phyloP scores from a whole-genome alignment of 768 basidiomycete species.

The Pleurotus tuber-regium region DNA sequence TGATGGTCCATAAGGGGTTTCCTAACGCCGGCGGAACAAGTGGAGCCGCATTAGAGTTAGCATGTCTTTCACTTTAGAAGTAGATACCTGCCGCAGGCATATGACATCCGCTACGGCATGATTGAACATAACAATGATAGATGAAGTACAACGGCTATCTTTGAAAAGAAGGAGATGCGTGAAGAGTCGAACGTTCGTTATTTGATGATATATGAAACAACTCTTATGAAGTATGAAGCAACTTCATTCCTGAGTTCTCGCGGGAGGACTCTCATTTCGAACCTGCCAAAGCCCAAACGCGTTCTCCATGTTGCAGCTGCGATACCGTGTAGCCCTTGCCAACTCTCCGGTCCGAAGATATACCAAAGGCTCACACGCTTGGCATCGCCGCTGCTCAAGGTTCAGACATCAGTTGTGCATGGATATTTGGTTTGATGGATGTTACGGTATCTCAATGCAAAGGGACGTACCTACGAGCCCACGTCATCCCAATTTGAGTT shows the following conservation, averaged over 20 bases:
- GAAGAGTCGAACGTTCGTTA: no score
- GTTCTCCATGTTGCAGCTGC: not conserved
- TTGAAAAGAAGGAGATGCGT: no score
- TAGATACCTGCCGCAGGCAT: not conserved
- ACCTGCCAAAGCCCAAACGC: no score
- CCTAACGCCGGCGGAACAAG: not conserved
- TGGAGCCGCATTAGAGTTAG: not conserved
- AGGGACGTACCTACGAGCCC: no score
- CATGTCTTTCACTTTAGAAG: not conserved
- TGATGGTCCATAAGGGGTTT: not conserved
- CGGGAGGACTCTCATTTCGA: no score
- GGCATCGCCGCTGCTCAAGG: not conserved
- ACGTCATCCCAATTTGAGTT: slow-evolving; percentile 10
- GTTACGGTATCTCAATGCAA: no score
- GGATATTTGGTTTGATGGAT: not conserved
- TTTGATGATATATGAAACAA: no score
- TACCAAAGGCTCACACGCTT: not conserved
- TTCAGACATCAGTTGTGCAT: not conserved
- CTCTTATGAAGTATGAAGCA: no score
- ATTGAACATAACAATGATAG: no score
- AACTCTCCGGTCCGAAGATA: not conserved
- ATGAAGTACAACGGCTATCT: no score
- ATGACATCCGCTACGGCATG: no score
- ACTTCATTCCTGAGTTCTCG: no score
- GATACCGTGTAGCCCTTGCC: not conserved